These are phyloP conservation scores for Aspergillus quadrilineatus DNA, from an alignment of 2,329 filamentous ascomycete genomes.

Conservation along the genomic window DNA sequence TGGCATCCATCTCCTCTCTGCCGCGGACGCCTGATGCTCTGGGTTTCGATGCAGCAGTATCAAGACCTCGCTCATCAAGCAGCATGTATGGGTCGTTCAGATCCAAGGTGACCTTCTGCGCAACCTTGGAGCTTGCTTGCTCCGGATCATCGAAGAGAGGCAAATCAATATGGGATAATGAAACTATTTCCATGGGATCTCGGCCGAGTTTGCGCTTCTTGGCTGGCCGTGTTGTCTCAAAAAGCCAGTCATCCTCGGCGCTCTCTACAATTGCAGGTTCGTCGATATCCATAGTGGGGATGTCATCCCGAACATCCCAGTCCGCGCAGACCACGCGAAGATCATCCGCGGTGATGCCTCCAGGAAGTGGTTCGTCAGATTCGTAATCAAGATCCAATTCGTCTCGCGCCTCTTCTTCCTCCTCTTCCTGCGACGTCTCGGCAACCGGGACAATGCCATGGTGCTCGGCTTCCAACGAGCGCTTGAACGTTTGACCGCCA, in stretches of 20 bases:
- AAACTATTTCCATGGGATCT: slow-evolving; percentile 46
- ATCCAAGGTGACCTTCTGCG: slow-evolving; percentile 78
- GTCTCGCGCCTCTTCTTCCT: slow-evolving; percentile 51
- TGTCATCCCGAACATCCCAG: slow-evolving; percentile 68
- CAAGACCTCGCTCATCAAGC: slow-evolving; percentile 71
- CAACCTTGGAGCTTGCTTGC: slow-evolving; percentile 66
- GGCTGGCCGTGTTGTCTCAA: slow-evolving; percentile 50
- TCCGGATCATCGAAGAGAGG: slow-evolving; percentile 81
- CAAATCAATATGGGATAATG: slow-evolving; percentile 60
- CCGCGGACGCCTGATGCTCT: slow-evolving; percentile 38
- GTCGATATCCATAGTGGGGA: slow-evolving; percentile 42
- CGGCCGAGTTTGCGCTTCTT: slow-evolving; percentile 65
- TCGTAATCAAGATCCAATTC: slow-evolving; percentile 56
- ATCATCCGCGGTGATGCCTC: slow-evolving; percentile 74
- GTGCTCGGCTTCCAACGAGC: slow-evolving; percentile 53
- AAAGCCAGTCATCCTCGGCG: slow-evolving; percentile 50
- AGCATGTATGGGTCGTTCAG: slow-evolving; percentile 85
- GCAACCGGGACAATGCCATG: slow-evolving; percentile 54
- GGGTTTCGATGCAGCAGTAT: slow-evolving; percentile 57
- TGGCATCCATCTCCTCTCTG: slow-evolving; percentile 64
- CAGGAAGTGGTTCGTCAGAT: slow-evolving; percentile 62
- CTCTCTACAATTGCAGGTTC: slow-evolving; percentile 22
- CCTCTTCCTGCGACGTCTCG: slow-evolving; percentile 47
- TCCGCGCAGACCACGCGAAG: slow-evolving; percentile 83
- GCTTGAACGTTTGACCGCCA: slow-evolving; percentile 59